Evolutionary conservation across 2,329 filamentous ascomycete genomes (phyloP).

Genomic region (Volutella citrinella): DNA sequence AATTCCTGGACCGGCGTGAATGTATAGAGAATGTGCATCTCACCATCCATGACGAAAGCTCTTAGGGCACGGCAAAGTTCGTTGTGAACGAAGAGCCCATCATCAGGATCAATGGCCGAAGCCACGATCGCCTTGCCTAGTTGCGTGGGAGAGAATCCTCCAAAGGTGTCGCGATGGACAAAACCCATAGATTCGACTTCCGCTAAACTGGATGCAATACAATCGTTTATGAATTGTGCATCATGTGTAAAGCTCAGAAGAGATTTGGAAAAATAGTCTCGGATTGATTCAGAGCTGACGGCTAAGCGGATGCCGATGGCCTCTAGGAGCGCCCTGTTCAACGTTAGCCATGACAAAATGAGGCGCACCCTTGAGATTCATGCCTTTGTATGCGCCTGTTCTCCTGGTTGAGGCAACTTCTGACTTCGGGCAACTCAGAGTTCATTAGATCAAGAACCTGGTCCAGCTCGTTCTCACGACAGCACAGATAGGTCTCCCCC

Average conservation of each 20-base stretch:
- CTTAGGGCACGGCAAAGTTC: constrained; percentile 65
- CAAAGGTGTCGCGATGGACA: constrained; percentile 46
- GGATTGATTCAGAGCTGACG: constrained; percentile 60
- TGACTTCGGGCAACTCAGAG: constrained; percentile 66
- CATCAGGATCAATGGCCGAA: constrained; percentile 70
- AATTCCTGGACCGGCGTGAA: constrained; percentile 69
- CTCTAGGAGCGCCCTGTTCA: constrained; percentile 64
- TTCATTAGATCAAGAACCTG: constrained; percentile 68
- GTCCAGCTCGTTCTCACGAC: constrained; percentile 64
- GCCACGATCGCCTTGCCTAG: constrained; percentile 70
- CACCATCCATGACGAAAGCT: constrained; percentile 76
- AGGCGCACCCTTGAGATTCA: not conserved
- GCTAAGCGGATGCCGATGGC: constrained; percentile 66
- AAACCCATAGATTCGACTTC: constrained; percentile 57
- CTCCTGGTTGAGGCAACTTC: constrained; percentile 66
- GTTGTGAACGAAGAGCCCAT: constrained; percentile 69
- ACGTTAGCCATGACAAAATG: constrained; percentile 9
- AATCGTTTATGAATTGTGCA: constrained; percentile 44
- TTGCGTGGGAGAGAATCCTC: constrained; percentile 58
- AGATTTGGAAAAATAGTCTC: constrained; percentile 67
- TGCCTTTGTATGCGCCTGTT: constrained; percentile 66
- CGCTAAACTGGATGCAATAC: constrained; percentile 57
- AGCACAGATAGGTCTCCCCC: constrained; percentile 76
- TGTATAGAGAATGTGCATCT: constrained; percentile 76
- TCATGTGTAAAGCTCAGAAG: constrained; percentile 59